Evolutionary conservation across 2,329 filamentous ascomycete genomes (phyloP).

Genomic region (Calonectria pauciramosa): DNA sequence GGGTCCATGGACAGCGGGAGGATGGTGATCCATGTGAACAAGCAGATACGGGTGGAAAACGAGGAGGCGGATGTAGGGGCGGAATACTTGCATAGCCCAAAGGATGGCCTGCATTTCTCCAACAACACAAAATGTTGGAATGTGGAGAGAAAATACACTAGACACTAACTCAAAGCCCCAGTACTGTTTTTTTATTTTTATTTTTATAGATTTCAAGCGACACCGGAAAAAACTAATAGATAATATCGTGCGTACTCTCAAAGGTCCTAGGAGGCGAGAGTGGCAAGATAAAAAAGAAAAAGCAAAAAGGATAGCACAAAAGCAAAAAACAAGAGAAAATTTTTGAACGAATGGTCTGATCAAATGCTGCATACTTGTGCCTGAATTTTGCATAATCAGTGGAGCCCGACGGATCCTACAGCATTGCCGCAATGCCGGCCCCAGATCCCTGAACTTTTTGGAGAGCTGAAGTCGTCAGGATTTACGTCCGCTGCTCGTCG

Average conservation of each 20-base stretch:
- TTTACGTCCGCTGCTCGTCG: background rate
- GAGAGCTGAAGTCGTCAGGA: background rate
- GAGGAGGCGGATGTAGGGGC: background rate
- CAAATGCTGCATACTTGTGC: background rate
- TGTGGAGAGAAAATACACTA: constrained; percentile 2
- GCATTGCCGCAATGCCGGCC: background rate
- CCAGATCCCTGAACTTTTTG: background rate
- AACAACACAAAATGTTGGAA: constrained; percentile 19
- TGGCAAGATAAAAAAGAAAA: background rate
- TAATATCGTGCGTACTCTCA: constrained; percentile 7
- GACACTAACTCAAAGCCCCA: background rate
- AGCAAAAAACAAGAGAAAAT: background rate
- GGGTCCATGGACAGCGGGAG: background rate
- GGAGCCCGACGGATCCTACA: background rate
- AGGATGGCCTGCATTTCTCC: background rate
- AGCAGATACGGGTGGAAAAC: constrained; percentile 23
- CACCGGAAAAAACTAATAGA: background rate
- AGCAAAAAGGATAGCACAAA: background rate
- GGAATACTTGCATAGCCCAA: constrained; percentile 1
- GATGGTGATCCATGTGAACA: constrained; percentile 30
- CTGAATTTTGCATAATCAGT: background rate
- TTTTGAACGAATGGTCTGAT: background rate
- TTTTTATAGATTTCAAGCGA: background rate
- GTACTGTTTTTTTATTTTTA: too few species aligned
- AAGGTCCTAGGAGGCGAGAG: background rate